Evolutionary conservation across 179 eudicot genomes (phyloP).

Genomic region (Nepenthes alata): DNA sequence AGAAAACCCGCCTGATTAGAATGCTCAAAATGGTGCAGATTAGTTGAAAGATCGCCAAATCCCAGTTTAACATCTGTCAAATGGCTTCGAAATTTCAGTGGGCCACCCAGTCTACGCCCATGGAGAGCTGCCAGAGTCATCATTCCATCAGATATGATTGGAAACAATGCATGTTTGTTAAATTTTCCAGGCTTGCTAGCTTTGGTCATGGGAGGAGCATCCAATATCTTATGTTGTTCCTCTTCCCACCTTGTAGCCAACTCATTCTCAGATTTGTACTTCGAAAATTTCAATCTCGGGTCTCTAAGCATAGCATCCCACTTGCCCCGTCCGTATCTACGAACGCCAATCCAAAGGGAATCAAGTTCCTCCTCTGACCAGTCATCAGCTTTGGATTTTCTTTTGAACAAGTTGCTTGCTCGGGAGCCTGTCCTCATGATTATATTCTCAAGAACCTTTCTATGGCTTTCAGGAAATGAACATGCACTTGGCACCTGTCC

Average conservation of each 20-base stretch:
- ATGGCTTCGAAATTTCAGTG: constrained; percentile 44
- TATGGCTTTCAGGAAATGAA: constrained; percentile 71
- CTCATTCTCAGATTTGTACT: constrained; percentile 53
- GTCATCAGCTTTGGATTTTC: constrained; percentile 48
- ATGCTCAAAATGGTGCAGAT: constrained; percentile 29
- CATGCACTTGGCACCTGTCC: constrained; percentile 38
- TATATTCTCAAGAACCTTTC: constrained; percentile 82
- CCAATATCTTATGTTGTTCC: constrained; percentile 71
- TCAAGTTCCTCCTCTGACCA: constrained; percentile 99
- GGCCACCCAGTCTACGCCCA: constrained; percentile 46
- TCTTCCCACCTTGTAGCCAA: constrained; percentile 83
- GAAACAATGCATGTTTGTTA: constrained; percentile 30
- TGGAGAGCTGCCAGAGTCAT: constrained; percentile 56
- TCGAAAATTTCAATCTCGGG: constrained; percentile 67
- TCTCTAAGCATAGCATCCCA: constrained; percentile 85
- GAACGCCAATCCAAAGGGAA: constrained; percentile 93
- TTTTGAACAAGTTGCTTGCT: constrained; percentile 37
- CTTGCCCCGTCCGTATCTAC: constrained; percentile 81
- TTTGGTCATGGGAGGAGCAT: constrained; percentile 29
- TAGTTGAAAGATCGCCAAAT: constrained; percentile 36
- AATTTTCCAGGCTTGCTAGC: constrained; percentile 29
- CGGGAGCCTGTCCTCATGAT: constrained; percentile 78
- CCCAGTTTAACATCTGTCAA: constrained; percentile 92
- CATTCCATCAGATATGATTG: constrained; percentile 74
- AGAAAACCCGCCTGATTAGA: constrained; percentile 22